Conservation (phyloP, 169 alveolate species). For the Eimeria zaria region DNA sequence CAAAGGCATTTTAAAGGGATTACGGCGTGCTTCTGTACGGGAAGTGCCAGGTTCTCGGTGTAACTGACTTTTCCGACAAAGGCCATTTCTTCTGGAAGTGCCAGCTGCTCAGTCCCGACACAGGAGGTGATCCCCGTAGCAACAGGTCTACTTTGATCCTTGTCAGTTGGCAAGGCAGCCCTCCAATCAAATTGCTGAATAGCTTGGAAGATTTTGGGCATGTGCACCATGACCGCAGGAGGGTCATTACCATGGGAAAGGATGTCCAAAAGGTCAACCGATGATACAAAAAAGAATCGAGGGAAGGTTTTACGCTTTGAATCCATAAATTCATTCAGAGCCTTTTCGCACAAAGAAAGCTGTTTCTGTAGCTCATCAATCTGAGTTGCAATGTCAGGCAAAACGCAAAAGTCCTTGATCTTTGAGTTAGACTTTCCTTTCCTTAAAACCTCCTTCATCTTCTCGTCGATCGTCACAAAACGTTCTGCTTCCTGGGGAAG, state of each 20-base stretch:
- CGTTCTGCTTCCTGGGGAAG: conserved; percentile 97
- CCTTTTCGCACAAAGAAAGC: conserved; percentile 97
- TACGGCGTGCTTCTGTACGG: background rate
- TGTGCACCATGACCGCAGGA: conserved; percentile 97
- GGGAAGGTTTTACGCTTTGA: conserved; percentile 98
- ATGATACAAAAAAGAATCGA: conserved; percentile 98
- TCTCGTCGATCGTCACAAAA: conserved; percentile 97
- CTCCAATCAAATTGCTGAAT: conserved; percentile 93
- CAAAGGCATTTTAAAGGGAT: background rate
- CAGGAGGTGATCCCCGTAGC: conserved; percentile 94
- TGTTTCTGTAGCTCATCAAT: conserved; percentile 95
- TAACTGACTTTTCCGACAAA: conserved; percentile 94
- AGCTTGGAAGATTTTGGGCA: conserved; percentile 97
- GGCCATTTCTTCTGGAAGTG: conserved; percentile 93
- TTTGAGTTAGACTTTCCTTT: conserved; percentile 91
- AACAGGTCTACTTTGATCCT: conserved; percentile 84
- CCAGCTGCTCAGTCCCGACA: conserved; percentile 95
- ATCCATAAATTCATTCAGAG: conserved; percentile 98
- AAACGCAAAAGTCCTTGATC: conserved; percentile 95
- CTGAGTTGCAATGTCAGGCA: conserved; percentile 91
- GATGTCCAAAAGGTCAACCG: conserved; percentile 97
- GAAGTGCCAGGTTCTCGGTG: background rate
- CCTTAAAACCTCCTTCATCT: conserved; percentile 95
- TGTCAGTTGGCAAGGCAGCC: conserved; percentile 85
- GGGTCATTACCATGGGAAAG: conserved; percentile 98